A percentile compares a stretch with the other conserved stretches of the same genome.
These are phyloP conservation scores for Fennellomyces sp. DNA, from an alignment of 371 early-diverging fungal species.

Conservation along the genomic window DNA sequence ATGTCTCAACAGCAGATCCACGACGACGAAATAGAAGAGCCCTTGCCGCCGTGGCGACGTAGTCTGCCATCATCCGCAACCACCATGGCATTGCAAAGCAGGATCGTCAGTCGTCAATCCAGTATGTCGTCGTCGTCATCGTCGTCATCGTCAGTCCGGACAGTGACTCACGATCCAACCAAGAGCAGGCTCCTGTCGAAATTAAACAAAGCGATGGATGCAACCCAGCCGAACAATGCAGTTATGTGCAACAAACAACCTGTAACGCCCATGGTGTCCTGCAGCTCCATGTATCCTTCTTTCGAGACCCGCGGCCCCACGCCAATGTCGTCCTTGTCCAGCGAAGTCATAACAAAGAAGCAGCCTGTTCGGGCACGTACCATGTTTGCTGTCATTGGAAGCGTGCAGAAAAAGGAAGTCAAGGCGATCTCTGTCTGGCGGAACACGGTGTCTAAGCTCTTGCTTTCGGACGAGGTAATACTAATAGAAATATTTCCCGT, in stretches of 20 bases:
- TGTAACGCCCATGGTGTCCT: conserved; percentile 7
- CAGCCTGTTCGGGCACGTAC: conserved; percentile 11
- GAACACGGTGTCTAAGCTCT: conserved; percentile 13
- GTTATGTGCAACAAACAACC: neutral
- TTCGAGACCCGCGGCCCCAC: neutral
- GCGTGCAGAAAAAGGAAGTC: conserved; percentile 15
- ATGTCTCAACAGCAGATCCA: conserved; percentile 1
- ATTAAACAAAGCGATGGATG: neutral
- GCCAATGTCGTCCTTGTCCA: neutral
- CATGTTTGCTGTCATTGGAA: conserved; percentile 2
- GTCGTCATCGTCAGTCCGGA: conserved; percentile 12
- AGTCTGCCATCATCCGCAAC: conserved; percentile 2
- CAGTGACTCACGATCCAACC: neutral
- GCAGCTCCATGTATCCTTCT: conserved; percentile 8
- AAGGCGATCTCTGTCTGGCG: conserved; percentile 22
- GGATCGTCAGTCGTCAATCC: conserved; percentile 1
- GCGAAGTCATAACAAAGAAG: neutral
- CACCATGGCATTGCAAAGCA: neutral
- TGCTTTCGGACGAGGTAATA: neutral
- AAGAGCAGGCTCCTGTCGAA: neutral
- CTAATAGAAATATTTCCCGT: neutral
- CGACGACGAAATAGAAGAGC: conserved; percentile 2
- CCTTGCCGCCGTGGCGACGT: conserved; percentile 4
- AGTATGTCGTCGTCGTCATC: neutral
- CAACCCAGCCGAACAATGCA: neutral